Evolutionary conservation across 2,329 filamentous ascomycete genomes (phyloP).

Genomic region (Alternaria novae-zelandiae): DNA sequence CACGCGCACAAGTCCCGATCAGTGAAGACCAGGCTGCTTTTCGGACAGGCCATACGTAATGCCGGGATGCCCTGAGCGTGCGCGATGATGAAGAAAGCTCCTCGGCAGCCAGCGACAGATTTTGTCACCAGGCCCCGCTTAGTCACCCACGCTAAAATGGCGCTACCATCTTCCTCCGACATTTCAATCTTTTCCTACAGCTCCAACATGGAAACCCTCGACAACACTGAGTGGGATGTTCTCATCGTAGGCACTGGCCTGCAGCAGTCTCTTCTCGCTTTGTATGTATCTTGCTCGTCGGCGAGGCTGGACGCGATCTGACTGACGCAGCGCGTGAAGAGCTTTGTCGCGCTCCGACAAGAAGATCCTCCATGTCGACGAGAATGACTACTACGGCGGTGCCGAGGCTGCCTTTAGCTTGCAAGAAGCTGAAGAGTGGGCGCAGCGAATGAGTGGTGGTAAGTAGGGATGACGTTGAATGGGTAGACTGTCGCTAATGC

Average conservation of each 20-base stretch:
- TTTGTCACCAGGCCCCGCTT: slow-evolving; percentile 34
- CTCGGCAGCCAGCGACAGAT: slow-evolving; percentile 21
- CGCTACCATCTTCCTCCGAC: slow-evolving; percentile 29
- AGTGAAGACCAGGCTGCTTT: slow-evolving; percentile 54
- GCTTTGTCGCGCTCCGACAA: slow-evolving; percentile 90
- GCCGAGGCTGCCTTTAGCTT: slow-evolving; percentile 84
- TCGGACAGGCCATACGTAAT: slow-evolving; percentile 41
- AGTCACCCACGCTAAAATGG: slow-evolving; percentile 38
- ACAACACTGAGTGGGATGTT: slow-evolving; percentile 60
- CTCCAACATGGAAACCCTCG: slow-evolving; percentile 56
- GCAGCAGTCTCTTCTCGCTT: slow-evolving; percentile 60
- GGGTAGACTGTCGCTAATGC: slow-evolving; percentile 9
- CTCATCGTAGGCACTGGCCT: slow-evolving; percentile 61
- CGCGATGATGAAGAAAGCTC: slow-evolving; percentile 39
- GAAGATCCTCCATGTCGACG: slow-evolving; percentile 88
- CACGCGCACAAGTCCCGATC: slow-evolving; percentile 49
- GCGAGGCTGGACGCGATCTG: slow-evolving; percentile 59
- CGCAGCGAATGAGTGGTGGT: slow-evolving; percentile 48
- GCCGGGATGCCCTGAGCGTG: slow-evolving; percentile 43
- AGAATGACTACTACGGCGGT: slow-evolving; percentile 87
- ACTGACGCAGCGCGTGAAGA: slow-evolving; percentile 77
- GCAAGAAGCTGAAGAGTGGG: slow-evolving; percentile 81
- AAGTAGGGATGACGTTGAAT: slow-evolving; percentile 30
- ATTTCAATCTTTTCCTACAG: slow-evolving; percentile 23
- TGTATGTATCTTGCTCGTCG: slow-evolving; percentile 51